Conservation (phyloP, 352 stramenopile species). For the Phytophthora pini region DNA sequence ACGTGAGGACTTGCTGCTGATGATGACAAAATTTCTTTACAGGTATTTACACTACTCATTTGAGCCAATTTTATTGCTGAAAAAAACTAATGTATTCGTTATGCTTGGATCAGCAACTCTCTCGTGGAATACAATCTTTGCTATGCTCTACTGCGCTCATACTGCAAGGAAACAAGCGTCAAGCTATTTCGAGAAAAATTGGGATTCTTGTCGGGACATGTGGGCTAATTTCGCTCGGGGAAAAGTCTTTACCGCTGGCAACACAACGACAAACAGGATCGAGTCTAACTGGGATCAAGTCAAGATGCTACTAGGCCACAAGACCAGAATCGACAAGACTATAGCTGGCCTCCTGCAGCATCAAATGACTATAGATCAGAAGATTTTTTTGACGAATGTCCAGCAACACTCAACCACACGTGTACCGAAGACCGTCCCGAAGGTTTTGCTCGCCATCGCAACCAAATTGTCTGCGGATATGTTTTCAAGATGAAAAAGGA, state of each 20-base stretch:
- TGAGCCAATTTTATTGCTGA: no score
- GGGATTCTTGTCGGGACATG: no score
- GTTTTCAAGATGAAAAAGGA: constrained; percentile 5
- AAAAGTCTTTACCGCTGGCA: neutral
- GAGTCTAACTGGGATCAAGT: neutral
- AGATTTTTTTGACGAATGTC: constrained; percentile 4
- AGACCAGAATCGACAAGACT: neutral
- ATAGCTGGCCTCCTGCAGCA: neutral
- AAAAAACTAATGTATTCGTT: no score
- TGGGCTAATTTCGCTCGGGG: no score
- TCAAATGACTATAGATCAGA: constrained; percentile 4
- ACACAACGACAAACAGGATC: neutral
- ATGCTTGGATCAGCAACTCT: no score
- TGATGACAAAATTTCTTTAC: constrained; percentile 19
- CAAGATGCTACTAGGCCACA: neutral
- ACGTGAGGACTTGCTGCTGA: neutral
- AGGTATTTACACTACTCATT: neutral
- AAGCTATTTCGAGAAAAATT: no score
- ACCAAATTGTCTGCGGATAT: neutral
- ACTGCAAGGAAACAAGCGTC: no score
- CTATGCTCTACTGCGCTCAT: no score
- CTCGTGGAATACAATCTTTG: no score
- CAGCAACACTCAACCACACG: neutral
- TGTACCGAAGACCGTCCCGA: neutral
- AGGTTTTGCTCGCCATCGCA: constrained; percentile 2